Conservation (phyloP, 2,329 filamentous ascomycete genomes). For the Coccinonectria pachysandricola region DNA sequence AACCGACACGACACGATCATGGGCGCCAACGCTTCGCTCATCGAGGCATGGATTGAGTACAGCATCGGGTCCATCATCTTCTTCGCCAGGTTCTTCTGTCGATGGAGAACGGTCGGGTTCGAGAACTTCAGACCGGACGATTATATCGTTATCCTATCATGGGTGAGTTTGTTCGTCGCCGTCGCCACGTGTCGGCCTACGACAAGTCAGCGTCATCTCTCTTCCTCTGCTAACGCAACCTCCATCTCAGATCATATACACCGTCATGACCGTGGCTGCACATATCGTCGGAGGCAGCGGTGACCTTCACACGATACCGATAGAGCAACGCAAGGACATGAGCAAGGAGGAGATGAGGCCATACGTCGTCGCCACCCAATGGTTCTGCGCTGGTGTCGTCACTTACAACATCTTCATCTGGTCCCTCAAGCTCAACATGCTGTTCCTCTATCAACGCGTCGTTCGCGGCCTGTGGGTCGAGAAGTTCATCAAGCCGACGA, state of each 20-base stretch:
- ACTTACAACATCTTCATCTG: conserved; percentile 19
- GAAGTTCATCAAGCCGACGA: conserved; percentile 23
- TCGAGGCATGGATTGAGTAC: conserved; percentile 8
- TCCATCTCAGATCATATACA: conserved; percentile 5
- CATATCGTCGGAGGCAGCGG: conserved; percentile 7
- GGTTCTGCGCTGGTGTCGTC: conserved; percentile 9
- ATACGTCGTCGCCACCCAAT: conserved; percentile 8
- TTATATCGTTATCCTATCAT: conserved; percentile 8
- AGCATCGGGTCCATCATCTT: conserved; percentile 7
- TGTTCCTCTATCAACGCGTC: conserved; percentile 27
- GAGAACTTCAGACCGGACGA: conserved; percentile 6
- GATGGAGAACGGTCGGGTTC: conserved; percentile 6
- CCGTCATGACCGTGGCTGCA: conserved; percentile 9
- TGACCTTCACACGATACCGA: conserved; percentile 6
- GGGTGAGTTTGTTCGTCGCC: conserved; percentile 3
- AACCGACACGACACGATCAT: too few relatives aligned
- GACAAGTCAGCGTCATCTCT: too few relatives aligned
- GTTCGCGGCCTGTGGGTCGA: conserved; percentile 24
- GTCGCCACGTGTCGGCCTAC: conserved; percentile 1
- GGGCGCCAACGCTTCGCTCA: conserved; percentile 4
- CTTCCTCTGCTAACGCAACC: too few relatives aligned
- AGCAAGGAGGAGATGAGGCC: conserved; percentile 3
- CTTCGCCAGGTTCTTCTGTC: conserved; percentile 4
- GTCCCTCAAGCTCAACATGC: conserved; percentile 28
- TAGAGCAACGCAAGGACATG: conserved; percentile 3